These are phyloP conservation scores for Thermothielavioides terrestris DNA, from an alignment of 495 filamentous ascomycete genomes.

Conservation along the genomic window DNA sequence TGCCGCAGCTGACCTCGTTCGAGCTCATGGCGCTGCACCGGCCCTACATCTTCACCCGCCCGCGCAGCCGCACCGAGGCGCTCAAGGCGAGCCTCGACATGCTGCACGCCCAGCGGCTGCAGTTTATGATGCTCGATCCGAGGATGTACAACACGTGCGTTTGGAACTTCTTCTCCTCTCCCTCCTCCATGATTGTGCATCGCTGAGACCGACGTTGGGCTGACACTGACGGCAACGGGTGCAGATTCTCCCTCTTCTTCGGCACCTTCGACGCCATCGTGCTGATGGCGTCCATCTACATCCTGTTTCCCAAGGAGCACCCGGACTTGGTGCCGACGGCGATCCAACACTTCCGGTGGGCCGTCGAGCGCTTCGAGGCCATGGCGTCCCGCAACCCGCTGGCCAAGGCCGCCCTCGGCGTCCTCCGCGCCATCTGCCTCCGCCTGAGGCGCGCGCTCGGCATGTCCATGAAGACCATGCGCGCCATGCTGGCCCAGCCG, in stretches of 20 bases:
- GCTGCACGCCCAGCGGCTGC: conserved; percentile 43
- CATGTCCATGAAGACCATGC: conserved; percentile 9
- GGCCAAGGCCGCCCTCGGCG: conserved; percentile 45
- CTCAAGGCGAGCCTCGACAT: conserved; percentile 47
- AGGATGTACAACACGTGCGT: conserved; percentile 46
- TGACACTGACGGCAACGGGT: not conserved
- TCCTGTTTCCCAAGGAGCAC: conserved; percentile 44
- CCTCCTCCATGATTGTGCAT: too few species aligned
- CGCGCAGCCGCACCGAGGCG: conserved; percentile 41
- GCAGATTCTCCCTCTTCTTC: conserved; percentile 42
- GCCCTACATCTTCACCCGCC: conserved; percentile 53
- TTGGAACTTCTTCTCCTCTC: not conserved
- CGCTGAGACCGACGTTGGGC: not conserved
- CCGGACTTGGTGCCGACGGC: conserved; percentile 31
- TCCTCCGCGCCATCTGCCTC: conserved; percentile 39
- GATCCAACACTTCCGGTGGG: conserved; percentile 46
- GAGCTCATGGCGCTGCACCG: conserved; percentile 54
- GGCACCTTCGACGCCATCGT: conserved; percentile 56
- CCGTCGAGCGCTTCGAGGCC: conserved; percentile 42
- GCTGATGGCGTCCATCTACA: conserved; percentile 50
- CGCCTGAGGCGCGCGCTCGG: conserved; percentile 38
- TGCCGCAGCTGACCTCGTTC: conserved; percentile 42
- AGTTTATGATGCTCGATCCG: conserved; percentile 41
- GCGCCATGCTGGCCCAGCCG: not conserved
- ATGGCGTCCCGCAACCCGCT: conserved; percentile 43